Percentiles rank a stretch among this genome's conserved stretches.
These are phyloP conservation scores for Arabis alpina DNA, from an alignment of 345 rosid genomes.

Conservation along the genomic window DNA sequence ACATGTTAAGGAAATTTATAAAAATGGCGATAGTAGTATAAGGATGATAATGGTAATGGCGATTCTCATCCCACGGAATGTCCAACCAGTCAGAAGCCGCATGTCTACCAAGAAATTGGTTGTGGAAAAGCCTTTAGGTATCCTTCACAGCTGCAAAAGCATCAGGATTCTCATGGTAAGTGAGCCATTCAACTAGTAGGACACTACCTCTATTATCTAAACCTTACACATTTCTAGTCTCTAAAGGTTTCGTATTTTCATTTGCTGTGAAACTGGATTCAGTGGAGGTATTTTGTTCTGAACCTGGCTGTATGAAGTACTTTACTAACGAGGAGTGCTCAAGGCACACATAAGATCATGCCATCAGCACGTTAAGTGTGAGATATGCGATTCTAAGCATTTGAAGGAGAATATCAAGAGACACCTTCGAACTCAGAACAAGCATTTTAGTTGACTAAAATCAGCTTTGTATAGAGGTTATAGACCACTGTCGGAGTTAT, in stretches of 20 bases:
- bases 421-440: constrained; percentile 70
- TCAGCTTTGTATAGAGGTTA: too few species aligned
- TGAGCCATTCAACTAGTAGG: constrained; percentile 13
- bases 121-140: constrained; percentile 79
- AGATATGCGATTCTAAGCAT: constrained; percentile 66
- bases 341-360: constrained; percentile 63
- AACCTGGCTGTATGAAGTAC: constrained; percentile 72
- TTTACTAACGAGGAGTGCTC: constrained; percentile 71
- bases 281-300: constrained; percentile 77
- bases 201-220: background rate
- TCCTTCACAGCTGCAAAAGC: constrained; percentile 64
- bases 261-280: constrained; percentile 70
- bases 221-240: background rate
- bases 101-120: constrained; percentile 68
- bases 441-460: background rate
- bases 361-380: constrained; percentile 66
- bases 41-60: background rate
- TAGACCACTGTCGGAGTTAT: too few species aligned
- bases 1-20: constrained; percentile 61
- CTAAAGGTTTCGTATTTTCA: constrained; percentile 23
- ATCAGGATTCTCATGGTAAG: constrained; percentile 79
- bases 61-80: constrained; percentile 32
- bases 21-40: background rate
- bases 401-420: constrained; percentile 78
- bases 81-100: constrained; percentile 40